Conservation (phyloP, 1,284 basidiomycete genomes). For the Rhodotorula mucilaginosa region DNA sequence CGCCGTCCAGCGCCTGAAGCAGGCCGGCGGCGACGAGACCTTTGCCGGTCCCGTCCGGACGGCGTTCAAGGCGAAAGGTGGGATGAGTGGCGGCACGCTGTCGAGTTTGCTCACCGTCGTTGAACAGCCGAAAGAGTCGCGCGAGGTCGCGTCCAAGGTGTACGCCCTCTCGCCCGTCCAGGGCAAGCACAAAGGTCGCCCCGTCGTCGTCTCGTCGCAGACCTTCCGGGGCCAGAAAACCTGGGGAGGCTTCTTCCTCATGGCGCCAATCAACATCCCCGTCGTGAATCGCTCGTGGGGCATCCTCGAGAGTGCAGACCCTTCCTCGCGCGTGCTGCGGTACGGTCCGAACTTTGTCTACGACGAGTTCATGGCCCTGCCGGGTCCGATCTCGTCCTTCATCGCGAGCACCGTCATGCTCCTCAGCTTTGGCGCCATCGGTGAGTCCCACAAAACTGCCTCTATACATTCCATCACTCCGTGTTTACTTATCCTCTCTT, state of each 20-base stretch:
- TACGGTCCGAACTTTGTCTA: constrained; percentile 35
- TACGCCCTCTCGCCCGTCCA: constrained; percentile 36
- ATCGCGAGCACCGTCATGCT: constrained; percentile 42
- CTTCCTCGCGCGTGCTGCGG: constrained; percentile 6
- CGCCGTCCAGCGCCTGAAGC: constrained; percentile 41
- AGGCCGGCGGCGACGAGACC: constrained; percentile 22
- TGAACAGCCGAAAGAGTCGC: constrained; percentile 21
- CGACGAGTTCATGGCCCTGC: constrained; percentile 29
- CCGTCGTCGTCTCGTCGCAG: constrained; percentile 10
- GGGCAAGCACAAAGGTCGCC: constrained; percentile 9
- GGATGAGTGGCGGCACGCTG: constrained; percentile 41
- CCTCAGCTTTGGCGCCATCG: constrained; percentile 40
- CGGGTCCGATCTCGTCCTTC: constrained; percentile 37
- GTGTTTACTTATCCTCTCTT: neutral
- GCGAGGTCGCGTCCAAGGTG: constrained; percentile 23
- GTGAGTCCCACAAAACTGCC: neutral
- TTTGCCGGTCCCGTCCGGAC: constrained; percentile 36
- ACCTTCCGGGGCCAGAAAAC: constrained; percentile 8
- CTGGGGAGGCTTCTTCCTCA: constrained; percentile 38
- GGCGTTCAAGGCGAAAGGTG: constrained; percentile 33
- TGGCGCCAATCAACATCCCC: constrained; percentile 24
- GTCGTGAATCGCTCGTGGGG: constrained; percentile 45
- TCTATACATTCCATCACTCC: too few species aligned
- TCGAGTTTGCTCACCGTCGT: constrained; percentile 29
- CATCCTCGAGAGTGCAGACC: constrained; percentile 35